Base-by-base conservation (phyloP, 2,329 filamentous ascomycete species). In the Phialocephala subalpina region DNA sequence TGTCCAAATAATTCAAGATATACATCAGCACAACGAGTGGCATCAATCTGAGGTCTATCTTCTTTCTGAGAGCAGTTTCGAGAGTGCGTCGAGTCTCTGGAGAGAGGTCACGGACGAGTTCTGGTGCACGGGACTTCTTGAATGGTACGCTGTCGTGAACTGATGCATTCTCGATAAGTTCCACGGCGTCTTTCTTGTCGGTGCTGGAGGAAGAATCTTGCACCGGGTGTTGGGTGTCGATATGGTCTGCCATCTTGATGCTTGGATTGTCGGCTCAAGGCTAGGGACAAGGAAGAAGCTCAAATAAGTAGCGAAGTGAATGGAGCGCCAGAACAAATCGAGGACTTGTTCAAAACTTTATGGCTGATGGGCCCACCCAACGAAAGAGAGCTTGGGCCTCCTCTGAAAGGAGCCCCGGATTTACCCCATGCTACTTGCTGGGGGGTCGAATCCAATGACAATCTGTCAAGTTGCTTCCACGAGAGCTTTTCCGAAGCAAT, bases 21-120 rank as follows among this genome's bases (percentile, higher is more conserved):
- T 91, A 92, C 82, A 92, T 91, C 56, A 92, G 71, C 61, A 92
- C 86, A 49, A 92, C 81, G 78, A 89, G 88, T 0, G 90, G 90
- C 72, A 93, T 80, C 33, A 92, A 75, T 59, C 89, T 81, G 9
- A 85, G 70, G 74, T 93, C 90, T 61, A 92, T 87, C 76, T 91
- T 92, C 67, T 84, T 82, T 64, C 84, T 81, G 0, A 69, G 59
- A 18, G 55, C 6, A 49, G 20, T 53, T 25, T 64, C 62, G 20
- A 64, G 40, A 38, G 58, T 58, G 18, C 27, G 52, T 18, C 60
- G 36, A 22, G 12, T 20, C 18, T 63, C 60, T 1, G 53, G 60
- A 9, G 53, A 47, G 6, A 57, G n/a, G 14, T 52, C n/a, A 2
- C 40, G 60, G 22, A 63, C 45, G 27, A 63, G 27, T 49, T 63